phyloP scores from a whole-genome alignment of 495 filamentous ascomycete species.

The Lichina pygmaea region DNA sequence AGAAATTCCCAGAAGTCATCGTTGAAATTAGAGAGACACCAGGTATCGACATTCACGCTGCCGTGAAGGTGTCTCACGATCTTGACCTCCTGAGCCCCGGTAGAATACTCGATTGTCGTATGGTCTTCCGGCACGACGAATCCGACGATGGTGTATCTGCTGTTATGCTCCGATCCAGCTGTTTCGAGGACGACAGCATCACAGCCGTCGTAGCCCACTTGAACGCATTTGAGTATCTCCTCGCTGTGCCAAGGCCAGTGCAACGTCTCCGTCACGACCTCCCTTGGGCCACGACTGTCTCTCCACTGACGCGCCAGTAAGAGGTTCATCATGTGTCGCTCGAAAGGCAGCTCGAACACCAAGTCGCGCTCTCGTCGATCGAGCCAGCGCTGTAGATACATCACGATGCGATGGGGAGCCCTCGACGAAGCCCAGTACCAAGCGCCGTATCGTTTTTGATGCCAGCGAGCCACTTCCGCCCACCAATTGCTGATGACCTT shows the following conservation, averaged over 20 bases:
- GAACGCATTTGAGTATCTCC: background rate
- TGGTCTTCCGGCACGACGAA: conserved; percentile 23
- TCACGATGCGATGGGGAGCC: too few species aligned
- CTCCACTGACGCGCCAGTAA: background rate
- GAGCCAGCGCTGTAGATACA: too few species aligned
- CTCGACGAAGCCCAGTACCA: too few species aligned
- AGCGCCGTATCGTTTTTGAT: background rate
- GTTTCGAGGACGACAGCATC: conserved; percentile 30
- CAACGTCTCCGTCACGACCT: too few species aligned
- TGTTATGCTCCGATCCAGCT: conserved; percentile 18
- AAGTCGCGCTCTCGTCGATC: too few species aligned
- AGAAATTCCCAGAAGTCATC: conserved; percentile 17
- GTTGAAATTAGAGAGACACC: conserved; percentile 1
- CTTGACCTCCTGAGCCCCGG: too few species aligned
- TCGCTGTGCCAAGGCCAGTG: too few species aligned
- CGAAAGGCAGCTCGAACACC: too few species aligned
- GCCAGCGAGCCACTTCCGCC: conserved; percentile 23
- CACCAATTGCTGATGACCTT: conserved; percentile 59
- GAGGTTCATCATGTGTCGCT: too few species aligned
- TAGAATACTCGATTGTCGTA: conserved; percentile 5
- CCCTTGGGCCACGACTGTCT: background rate
- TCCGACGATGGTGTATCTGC: conserved; percentile 41
- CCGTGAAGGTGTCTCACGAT: too few species aligned
- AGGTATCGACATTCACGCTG: background rate
- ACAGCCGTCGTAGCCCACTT: background rate